Evolutionary conservation across 1,284 basidiomycete genomes (phyloP), one percentile per base, ranked within the genome.

Genomic region (Ceratobasidium sp.): DNA sequence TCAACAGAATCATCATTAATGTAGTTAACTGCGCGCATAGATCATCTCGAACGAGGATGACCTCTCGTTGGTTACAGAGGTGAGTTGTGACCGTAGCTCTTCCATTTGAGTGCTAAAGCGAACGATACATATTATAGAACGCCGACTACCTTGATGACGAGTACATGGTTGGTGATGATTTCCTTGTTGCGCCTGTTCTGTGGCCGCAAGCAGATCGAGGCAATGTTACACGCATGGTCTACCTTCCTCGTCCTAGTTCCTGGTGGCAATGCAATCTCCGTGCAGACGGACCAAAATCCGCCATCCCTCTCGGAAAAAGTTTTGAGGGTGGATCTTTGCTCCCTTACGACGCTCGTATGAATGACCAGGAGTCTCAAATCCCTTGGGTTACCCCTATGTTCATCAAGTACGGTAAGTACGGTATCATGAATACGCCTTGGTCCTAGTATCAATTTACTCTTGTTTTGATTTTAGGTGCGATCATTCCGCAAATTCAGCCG

Each of bases 401-500:
- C 40, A 71, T 78, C 44, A 56, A 56, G 53, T 72, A 26, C 28
- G 56, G 70, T 72, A n/a, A 61, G 70, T 60, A 23, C 18, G 7
- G 39, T 60, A 10, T 46, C 26, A 60, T 51, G 20, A 44, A 23
- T 15, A 4, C 4, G 2, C 33, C 33, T 68, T 33, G 23, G 28
- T 12, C 6, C 46, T 18, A 39, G 18, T 64, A 33, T 18, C 60
- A 20, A 56, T 28, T 13, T 5, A n/a, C 15, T 10, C 33, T 23
- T 18, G 18, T 46, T 10, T 26, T 58, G 40, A 33, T 55, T 42
- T 56, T 42, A 78, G 77, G 69, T 26, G 77, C 58, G 2, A 78
- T 78, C 26, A 71, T 78, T 51, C 77, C 77, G 3, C 77, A 78
- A 51, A 78, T 78, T 23, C 69, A 72, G 56, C 68, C 70, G n/a